A percentile compares a stretch with the other conserved stretches of the same genome.
These are phyloP conservation scores for Alopecurus myosuroides DNA, from an alignment of 176 grass and related monocot genomes.

Conservation along the genomic window DNA sequence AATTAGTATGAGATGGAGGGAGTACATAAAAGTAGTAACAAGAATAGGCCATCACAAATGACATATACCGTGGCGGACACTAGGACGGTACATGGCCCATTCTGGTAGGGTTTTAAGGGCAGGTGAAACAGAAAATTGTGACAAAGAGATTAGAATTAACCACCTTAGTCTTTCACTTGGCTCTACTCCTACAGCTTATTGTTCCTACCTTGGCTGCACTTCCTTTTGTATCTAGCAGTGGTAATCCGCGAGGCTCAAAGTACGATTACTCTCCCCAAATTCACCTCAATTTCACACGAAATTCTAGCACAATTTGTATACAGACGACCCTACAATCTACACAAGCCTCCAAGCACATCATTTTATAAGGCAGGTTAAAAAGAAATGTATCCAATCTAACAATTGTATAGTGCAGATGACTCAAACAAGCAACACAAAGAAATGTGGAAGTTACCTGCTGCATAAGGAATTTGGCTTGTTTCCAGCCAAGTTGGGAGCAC, in stretches of 20 bases:
- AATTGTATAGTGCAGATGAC: background rate
- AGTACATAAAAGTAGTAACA: background rate
- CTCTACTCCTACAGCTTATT: background rate
- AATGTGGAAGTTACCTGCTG: conserved; percentile 4
- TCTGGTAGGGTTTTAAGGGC: background rate
- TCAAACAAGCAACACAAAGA: background rate
- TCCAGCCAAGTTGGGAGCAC: background rate
- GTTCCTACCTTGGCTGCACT: background rate
- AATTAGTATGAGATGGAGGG: too few species aligned
- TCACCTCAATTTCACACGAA: background rate
- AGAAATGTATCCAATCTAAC: background rate
- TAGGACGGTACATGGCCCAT: background rate
- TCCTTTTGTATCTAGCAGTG: background rate
- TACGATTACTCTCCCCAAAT: background rate
- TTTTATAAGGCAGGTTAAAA: background rate
- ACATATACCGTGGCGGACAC: background rate
- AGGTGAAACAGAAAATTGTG: background rate
- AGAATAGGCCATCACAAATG: background rate
- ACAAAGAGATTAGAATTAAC: background rate
- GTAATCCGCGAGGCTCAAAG: background rate
- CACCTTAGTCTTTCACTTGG: background rate
- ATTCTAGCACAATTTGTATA: background rate
- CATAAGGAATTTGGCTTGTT: background rate
- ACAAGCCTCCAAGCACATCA: background rate
- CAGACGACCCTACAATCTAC: background rate